Evolutionary conservation across 139 green algal species (phyloP), one percentile per base, ranked within the genome.

Genomic region (Micractinium conductrix): DNA sequence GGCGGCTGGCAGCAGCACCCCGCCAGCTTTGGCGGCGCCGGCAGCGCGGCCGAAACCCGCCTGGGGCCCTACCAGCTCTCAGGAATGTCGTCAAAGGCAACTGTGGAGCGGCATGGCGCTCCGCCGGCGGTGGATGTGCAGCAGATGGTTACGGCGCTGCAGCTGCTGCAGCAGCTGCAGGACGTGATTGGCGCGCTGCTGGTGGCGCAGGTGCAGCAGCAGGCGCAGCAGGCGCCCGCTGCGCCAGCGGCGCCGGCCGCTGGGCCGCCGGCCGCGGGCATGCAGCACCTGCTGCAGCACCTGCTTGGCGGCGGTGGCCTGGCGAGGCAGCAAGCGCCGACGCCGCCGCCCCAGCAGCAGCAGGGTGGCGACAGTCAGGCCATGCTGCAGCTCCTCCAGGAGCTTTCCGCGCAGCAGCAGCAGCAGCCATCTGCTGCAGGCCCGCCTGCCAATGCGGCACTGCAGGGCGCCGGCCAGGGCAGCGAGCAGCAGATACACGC

Each of bases 151-250:
- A 30, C n/a, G 4, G 74, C 74, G 30, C 74, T 80, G 45, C 74
- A 80, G n/a, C 22, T 68, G 74, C 74, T 80, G 74, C 74, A 80
- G 33, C 74, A 80, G 74, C 48, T 80, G 74, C 74, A 80, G 74
- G 74, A 55, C 2, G 33, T 48, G 35, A 80, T 80, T 42, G 50
- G 74, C 30, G 35, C 43, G 28, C 55, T 80, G 33, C 42, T 80
- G 53, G 74, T 68, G n/a, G 58, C 43, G 6, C 74, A 80, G 48
- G 28, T 80, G 74, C 74, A 65, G 48, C 74, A 80, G 33, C 74
- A n/a, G n/a, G n/a, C n/a, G n/a, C n/a, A 68, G 74, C 74, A 42
- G n/a, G 74, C 43, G 24, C 43, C 24, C n/a, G n/a, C n/a, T n/a
- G n/a, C n/a, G n/a, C n/a, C n/a, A n/a, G n/a, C n/a, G n/a, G 45